Evolutionary conservation across 2,329 filamentous ascomycete species (phyloP).

Genomic region (Xylaria arbuscula): DNA sequence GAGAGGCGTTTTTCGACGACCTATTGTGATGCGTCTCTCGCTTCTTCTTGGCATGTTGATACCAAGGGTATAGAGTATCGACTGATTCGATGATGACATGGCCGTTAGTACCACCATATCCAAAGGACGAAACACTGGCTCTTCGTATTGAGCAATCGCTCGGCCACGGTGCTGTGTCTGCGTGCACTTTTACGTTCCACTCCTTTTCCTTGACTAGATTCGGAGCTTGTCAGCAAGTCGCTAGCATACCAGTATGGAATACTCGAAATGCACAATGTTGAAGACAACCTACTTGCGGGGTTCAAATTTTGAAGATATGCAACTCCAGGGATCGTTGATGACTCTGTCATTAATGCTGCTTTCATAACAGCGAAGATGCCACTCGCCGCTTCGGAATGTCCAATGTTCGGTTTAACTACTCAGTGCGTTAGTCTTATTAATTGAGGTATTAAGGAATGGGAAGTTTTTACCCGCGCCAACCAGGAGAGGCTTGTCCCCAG

Average conservation of each 20-base stretch:
- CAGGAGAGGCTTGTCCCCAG: slow-evolving; percentile 29
- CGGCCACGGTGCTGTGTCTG: slow-evolving; percentile 40
- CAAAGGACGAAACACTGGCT: slow-evolving; percentile 42
- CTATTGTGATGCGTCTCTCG: slow-evolving; percentile 1
- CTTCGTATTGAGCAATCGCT: slow-evolving; percentile 33
- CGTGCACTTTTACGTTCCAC: slow-evolving; percentile 41
- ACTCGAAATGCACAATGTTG: neutral
- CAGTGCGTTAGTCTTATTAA: neutral
- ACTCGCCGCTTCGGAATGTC: slow-evolving; percentile 45
- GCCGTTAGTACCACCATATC: slow-evolving; percentile 42
- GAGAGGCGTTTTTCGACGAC: slow-evolving; percentile 25
- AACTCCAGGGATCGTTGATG: slow-evolving; percentile 36
- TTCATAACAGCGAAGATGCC: slow-evolving; percentile 44
- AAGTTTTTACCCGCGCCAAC: slow-evolving; percentile 32
- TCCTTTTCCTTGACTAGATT: slow-evolving; percentile 40
- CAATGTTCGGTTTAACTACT: slow-evolving; percentile 43
- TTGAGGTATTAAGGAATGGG: neutral
- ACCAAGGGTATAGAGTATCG: slow-evolving; percentile 40
- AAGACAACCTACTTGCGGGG: slow-evolving; percentile 36
- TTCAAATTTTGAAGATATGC: slow-evolving; percentile 40
- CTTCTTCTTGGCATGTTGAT: slow-evolving; percentile 38
- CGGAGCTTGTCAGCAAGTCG: slow-evolving; percentile 10
- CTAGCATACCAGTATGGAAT: neutral
- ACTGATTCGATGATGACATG: slow-evolving; percentile 39
- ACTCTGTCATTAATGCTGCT: slow-evolving; percentile 39